phyloP scores from a whole-genome alignment of 2,329 filamentous ascomycete genomes.

The Sarocladium kiliense region DNA sequence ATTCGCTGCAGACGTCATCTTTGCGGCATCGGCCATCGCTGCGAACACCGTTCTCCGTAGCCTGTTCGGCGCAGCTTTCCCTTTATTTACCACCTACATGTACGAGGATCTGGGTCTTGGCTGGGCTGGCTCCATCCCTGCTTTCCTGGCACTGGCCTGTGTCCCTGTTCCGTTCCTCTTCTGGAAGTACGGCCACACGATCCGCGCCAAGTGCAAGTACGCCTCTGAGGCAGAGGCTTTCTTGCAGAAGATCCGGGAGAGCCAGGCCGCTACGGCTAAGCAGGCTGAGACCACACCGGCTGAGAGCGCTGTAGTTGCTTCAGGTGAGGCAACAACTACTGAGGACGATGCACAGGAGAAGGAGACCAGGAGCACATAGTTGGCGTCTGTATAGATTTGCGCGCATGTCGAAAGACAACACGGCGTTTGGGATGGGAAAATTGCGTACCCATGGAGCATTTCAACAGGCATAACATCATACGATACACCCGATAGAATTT shows the following conservation, averaged over 20 bases:
- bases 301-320: slow-evolving; percentile 11
- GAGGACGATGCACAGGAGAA: not conserved
- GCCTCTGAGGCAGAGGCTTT: slow-evolving; percentile 61
- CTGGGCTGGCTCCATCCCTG: slow-evolving; percentile 70
- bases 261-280: slow-evolving; percentile 22
- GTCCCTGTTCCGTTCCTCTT: slow-evolving; percentile 73
- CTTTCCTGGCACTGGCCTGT: slow-evolving; percentile 67
- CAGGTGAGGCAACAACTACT: not conserved
- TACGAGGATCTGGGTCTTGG: slow-evolving; percentile 61
- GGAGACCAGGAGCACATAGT: not conserved
- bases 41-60: slow-evolving; percentile 68
- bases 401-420: slow-evolving; percentile 2
- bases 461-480: not conserved
- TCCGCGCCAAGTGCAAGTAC: slow-evolving; percentile 65
- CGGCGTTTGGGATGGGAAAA: not conserved
- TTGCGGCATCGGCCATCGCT: slow-evolving; percentile 69
- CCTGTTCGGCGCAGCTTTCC: slow-evolving; percentile 67
- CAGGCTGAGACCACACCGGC: slow-evolving; percentile 16
- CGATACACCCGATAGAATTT: not conserved
- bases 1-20: slow-evolving; percentile 54
- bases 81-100: slow-evolving; percentile 62
- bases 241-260: slow-evolving; percentile 38
- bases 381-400: not conserved
- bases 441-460: no score
- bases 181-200: slow-evolving; percentile 61